Evolutionary conservation across 495 filamentous ascomycete genomes (phyloP).

Genomic region (Schizothecium vesticola): DNA sequence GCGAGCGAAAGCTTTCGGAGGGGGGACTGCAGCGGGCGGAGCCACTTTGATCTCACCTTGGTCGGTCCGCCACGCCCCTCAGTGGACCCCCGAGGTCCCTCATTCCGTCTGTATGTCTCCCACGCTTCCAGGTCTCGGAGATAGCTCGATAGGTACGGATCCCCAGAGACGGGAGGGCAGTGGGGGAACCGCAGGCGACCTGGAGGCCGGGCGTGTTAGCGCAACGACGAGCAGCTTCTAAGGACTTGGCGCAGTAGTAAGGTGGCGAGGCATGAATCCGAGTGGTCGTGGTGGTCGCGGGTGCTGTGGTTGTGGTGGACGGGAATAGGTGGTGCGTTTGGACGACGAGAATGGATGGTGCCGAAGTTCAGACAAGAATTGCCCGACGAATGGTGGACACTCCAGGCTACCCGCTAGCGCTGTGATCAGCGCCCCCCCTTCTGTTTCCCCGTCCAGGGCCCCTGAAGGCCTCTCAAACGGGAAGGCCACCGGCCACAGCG

Average conservation of each 20-base stretch:
- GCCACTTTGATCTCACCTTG: background rate
- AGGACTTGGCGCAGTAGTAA: background rate
- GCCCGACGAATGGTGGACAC: too few relatives aligned
- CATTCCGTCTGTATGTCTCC: background rate
- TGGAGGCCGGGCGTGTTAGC: background rate
- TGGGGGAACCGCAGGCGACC: background rate
- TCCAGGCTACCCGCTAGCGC: background rate
- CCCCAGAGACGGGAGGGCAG: background rate
- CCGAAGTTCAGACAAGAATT: background rate
- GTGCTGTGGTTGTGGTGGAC: background rate
- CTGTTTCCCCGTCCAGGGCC: background rate
- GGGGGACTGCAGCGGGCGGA: too few relatives aligned
- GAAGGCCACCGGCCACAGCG: background rate
- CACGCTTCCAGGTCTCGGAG: background rate
- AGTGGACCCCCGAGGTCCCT: background rate
- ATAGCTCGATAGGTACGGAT: background rate
- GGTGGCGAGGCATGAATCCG: background rate
- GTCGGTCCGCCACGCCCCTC: background rate
- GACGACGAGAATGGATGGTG: background rate
- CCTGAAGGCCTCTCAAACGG: background rate
- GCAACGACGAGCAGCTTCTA: background rate
- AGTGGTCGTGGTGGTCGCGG: background rate
- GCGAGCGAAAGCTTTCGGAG: background rate
- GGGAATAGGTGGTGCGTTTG: background rate
- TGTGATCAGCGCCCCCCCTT: background rate